Conservation (phyloP, 2,329 filamentous ascomycete species). For the Aspergillus melleus region DNA sequence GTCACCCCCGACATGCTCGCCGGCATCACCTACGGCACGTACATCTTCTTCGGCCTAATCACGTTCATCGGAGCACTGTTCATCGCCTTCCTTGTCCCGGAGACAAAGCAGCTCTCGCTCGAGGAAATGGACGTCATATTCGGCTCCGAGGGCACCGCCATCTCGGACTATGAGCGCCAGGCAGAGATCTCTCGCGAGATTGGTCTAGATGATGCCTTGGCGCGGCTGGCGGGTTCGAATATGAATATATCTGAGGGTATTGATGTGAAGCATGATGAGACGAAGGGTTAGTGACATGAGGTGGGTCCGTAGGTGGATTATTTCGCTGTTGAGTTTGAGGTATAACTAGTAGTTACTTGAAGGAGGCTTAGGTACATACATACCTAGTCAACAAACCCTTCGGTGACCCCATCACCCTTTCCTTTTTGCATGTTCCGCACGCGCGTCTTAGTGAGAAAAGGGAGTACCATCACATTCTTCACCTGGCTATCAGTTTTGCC, state of each 20-base stretch:
- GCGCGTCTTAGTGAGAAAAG: too few relatives aligned
- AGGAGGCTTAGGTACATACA: too few relatives aligned
- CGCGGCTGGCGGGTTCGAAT: neutral
- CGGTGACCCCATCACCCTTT: too few relatives aligned
- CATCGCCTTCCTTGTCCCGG: conserved; percentile 53
- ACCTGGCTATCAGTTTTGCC: too few relatives aligned
- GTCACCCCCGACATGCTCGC: conserved; percentile 69
- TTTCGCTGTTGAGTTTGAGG: too few relatives aligned
- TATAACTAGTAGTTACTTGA: too few relatives aligned
- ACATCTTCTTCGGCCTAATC: conserved; percentile 68
- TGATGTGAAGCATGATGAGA: neutral
- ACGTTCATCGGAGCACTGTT: conserved; percentile 62
- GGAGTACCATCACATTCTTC: too few relatives aligned
- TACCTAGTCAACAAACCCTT: too few relatives aligned
- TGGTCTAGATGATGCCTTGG: conserved; percentile 50
- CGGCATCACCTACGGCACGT: conserved; percentile 67
- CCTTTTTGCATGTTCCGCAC: too few relatives aligned
- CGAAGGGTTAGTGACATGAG: neutral
- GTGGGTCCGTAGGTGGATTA: too few relatives aligned
- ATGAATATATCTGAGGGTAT: neutral
- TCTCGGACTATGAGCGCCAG: conserved; percentile 68
- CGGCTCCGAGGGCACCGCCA: conserved; percentile 64
- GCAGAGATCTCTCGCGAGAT: conserved; percentile 69
- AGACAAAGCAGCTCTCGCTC: conserved; percentile 45
- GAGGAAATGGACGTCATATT: conserved; percentile 67